Base-by-base conservation (phyloP, 2,329 filamentous ascomycete genomes). In the Onygenales sp. region DNA sequence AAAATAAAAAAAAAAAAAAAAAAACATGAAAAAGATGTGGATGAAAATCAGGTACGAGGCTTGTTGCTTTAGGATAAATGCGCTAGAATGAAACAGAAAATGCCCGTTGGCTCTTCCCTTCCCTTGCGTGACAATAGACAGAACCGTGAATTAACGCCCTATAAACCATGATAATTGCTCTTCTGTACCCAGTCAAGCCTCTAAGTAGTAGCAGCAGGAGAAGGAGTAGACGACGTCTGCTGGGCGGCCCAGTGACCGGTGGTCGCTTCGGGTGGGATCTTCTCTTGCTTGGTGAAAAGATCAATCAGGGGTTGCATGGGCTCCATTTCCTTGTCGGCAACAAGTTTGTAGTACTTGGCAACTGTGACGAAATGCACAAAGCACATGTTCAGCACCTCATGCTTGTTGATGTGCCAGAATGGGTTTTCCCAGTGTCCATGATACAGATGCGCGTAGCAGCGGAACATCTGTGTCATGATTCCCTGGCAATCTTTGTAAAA, bases 401-500 rank as follows among this genome's bases (percentile, higher is more conserved):
- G 72, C 54, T 73, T 72, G 73, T 87, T 89, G 59, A 92, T 78
- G 68, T 91, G 85, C 72, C 89, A 92, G 71, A 90, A 89, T 4
- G 86, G 87, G 60, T 89, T 86, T 56, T 84, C 75, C 71, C 88
- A 98, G 71, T 98, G 93, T 54, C 91, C 88, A 81, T 95, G 96
- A 77, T 98, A 98, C 56, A 98, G 83, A 71, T 98, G 93, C 47
- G 93, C 86, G 67, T 98, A 98, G 62, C 96, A 92, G 55, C 93
- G 87, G 78, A 98, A 97, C 86, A 98, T 97, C 73, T 96, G 93
- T 63, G 91, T 87, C 76, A 96, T 92, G 64, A 96, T 93, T 59
- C 86, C 86, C 76, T 94, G 90, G 76, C 92, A 93, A 61, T 95
- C 90, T 57, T 86, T 83, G 62, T 92, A 79, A 70, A 96, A 97